Conservation (phyloP, 176 grass and related monocot genomes). For the Rhynchospora tenuis region DNA sequence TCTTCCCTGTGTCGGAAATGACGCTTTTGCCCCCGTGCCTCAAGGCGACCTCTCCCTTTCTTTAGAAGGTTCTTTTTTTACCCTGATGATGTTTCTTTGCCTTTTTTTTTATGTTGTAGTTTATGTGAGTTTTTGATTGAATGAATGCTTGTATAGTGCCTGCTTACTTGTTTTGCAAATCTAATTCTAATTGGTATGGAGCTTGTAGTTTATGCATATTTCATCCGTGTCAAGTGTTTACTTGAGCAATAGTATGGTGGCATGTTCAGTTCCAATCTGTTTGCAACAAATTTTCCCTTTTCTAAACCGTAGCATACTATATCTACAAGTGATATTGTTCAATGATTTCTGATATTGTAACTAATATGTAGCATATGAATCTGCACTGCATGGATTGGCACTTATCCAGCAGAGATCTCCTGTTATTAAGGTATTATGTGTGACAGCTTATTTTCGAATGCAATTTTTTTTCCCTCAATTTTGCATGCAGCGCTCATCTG, state of each 20-base stretch:
- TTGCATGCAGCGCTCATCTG: background rate
- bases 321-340: background rate
- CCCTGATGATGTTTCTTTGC: background rate
- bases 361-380: constrained; percentile 67
- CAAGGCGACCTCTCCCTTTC: constrained; percentile 70
- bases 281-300: background rate
- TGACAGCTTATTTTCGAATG: background rate
- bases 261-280: background rate
- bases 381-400: constrained; percentile 37
- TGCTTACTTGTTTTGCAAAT: constrained; percentile 3
- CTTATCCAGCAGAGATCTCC: constrained; percentile 97
- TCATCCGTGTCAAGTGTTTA: background rate
- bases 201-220: background rate
- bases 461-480: background rate
- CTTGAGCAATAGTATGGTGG: background rate
- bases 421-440: constrained; percentile 51
- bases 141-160: background rate
- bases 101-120: background rate
- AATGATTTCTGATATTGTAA: background rate
- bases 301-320: background rate
- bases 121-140: background rate
- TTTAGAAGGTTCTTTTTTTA: constrained; percentile 48
- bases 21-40: constrained; percentile 67
- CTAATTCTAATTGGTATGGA: background rate
- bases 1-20: constrained; percentile 79